Base-by-base conservation (phyloP, 768 basidiomycete species). In the Tricholoma furcatifolium region DNA sequence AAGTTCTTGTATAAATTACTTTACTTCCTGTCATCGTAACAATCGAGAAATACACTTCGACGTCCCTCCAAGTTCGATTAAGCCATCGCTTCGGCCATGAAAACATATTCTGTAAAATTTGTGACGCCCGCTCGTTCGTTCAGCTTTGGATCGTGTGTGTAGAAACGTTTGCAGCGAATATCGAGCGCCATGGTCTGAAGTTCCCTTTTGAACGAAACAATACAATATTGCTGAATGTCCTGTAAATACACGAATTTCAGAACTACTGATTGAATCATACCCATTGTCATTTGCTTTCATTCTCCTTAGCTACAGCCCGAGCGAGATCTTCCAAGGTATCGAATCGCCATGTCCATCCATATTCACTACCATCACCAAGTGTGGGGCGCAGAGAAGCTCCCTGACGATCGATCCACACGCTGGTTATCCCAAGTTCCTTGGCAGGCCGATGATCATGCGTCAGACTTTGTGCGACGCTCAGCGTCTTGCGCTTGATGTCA, bases 401-500 rank as follows among this genome's bases (percentile, higher is more conserved):
- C 70, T 76, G 65, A 17, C 84, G 74, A 48, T 84, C 80, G 59
- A 91, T 88, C 82, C 84, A 91, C 27, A 83, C 81, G 31, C 80
- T 83, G 23, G 59, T 67, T 21, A 91, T 62, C 0, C 81, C 81
- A n/a, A 80, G 68, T 61, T 70, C 65, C 55, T 70, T 77, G 35
- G 86, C 84, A 1, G 89, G 83, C 20, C 74, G 73, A 56, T 87
- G 79, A 61, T 91, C 89, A 56, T 89, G 86, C 18, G 63, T 67
- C 54, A 88, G 62, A 55, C 85, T 87, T 60, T 84, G 82, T 15
- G 89, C 88, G 5, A 87, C 85, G 43, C 82, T 74, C 24, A 90
- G 72, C 6, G 87, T 82, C 54, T 78, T 68, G 27, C 68, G 64
- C 58, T 79, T 80, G 30, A 71, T 62, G 34, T 67, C 62, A 14